Percentiles rank a stretch among this genome's conserved stretches.
Evolutionary conservation across 139 green algal genomes (phyloP).

Genomic region (Tetraselmis chui): DNA sequence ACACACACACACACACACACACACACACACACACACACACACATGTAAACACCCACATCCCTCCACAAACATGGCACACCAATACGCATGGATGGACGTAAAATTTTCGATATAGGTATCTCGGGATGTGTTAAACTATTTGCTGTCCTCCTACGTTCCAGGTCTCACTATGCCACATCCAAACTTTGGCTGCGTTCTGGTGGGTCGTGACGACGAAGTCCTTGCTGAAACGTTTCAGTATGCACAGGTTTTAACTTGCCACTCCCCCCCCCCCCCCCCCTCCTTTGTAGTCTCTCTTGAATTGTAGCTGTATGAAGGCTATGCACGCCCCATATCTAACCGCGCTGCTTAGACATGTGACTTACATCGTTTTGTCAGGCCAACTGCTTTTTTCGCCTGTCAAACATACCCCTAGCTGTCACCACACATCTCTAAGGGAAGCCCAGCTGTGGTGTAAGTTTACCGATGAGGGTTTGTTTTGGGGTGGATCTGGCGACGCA

Average conservation of each 20-base stretch:
- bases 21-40: slow-evolving; percentile 5
- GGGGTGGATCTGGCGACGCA: slow-evolving; percentile 19
- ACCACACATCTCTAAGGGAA: not conserved
- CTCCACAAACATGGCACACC: too few relatives aligned
- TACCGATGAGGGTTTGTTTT: not conserved
- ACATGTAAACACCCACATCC: slow-evolving; percentile 18
- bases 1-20: slow-evolving; percentile 11
- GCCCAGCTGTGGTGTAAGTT: not conserved
- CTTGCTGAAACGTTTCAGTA: slow-evolving; percentile 47
- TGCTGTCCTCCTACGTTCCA: slow-evolving; percentile 3
- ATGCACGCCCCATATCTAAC: too few relatives aligned
- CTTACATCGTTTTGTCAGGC: not conserved
- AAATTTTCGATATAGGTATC: too few relatives aligned
- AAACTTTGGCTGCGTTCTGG: slow-evolving; percentile 69
- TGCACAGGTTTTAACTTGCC: slow-evolving; percentile 45
- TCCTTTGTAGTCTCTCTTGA: too few relatives aligned
- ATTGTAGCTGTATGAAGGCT: not conserved
- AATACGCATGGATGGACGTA: too few relatives aligned
- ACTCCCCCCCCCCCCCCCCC: too few relatives aligned
- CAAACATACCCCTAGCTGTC: not conserved
- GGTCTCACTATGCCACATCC: slow-evolving; percentile 70
- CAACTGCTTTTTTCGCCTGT: not conserved
- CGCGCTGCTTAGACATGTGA: not conserved
- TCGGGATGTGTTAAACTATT: too few relatives aligned
- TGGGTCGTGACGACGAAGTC: slow-evolving; percentile 25